A percentile compares a stretch with the other conserved stretches of the same genome.
Conservation (phyloP, 176 grass and related monocot species). For the Ananas comosus region DNA sequence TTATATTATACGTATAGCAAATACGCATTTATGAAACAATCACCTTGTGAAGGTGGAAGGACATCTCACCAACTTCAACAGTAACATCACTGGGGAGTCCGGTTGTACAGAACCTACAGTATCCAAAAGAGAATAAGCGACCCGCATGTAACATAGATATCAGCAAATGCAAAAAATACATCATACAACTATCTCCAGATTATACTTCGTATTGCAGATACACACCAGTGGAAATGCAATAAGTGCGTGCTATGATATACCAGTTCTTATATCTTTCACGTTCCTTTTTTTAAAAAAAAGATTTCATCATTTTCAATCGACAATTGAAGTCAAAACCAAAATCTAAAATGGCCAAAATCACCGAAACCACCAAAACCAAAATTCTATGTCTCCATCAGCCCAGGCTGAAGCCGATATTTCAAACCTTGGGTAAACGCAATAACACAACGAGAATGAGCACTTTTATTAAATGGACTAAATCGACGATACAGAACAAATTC, state of each 20-base stretch:
- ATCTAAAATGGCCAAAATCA: no score
- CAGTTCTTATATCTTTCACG: background rate
- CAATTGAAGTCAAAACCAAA: no score
- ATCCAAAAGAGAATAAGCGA: slow-evolving; percentile 25
- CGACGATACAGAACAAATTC: no score
- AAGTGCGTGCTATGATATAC: background rate
- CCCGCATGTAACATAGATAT: background rate
- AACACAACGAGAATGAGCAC: no score
- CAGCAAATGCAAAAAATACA: background rate
- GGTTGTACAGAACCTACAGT: slow-evolving; percentile 78
- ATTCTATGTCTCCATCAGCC: no score
- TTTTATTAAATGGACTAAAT: no score
- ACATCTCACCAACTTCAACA: slow-evolving; percentile 84
- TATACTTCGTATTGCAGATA: background rate
- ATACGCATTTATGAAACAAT: slow-evolving; percentile 6
- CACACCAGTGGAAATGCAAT: background rate
- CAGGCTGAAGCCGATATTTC: no score
- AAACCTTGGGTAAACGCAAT: no score
- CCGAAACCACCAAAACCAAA: no score
- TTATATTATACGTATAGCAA: background rate
- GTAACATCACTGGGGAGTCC: slow-evolving; percentile 91
- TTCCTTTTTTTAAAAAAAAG: no score
- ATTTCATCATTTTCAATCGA: no score
- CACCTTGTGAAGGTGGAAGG: slow-evolving; percentile 99
- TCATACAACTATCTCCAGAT: background rate